These are phyloP conservation scores for Trichaptum fuscoviolaceum DNA, from an alignment of 768 basidiomycete species.

Conservation along the genomic window DNA sequence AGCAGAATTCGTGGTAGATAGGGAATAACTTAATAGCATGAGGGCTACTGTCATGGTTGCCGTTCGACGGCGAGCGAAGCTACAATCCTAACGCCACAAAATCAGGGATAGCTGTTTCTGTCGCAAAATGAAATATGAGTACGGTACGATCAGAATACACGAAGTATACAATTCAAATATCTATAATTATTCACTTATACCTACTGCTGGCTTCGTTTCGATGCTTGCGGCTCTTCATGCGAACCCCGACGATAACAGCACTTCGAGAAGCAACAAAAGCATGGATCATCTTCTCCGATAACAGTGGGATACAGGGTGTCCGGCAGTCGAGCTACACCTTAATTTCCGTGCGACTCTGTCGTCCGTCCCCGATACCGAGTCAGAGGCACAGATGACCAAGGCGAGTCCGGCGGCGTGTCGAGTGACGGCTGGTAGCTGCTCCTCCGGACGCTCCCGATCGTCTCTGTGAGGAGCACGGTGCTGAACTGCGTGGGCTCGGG, in stretches of 20 bases:
- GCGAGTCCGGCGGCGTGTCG: not conserved
- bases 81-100: not conserved
- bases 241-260: too few relatives aligned
- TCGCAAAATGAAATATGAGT: not conserved
- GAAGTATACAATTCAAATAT: too few relatives aligned
- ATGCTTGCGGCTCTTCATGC: too few relatives aligned
- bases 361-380: not conserved
- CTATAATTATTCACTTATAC: too few relatives aligned
- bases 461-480: not conserved
- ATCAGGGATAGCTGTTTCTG: not conserved
- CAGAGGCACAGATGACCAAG: not conserved
- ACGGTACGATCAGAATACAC: not conserved
- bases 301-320: too few relatives aligned
- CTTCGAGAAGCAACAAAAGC: too few relatives aligned
- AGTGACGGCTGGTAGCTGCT: not conserved
- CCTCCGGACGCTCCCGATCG: not conserved
- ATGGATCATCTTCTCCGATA: too few relatives aligned
- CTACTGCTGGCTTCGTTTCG: too few relatives aligned
- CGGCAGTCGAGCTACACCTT: too few relatives aligned
- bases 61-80: not conserved
- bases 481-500: not conserved
- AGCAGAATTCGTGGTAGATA: too few relatives aligned
- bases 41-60: not conserved
- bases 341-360: not conserved
- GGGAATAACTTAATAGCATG: too few relatives aligned